Percentiles rank a stretch among this genome's conserved stretches.
These are phyloP conservation scores for Blepharisma japonicum DNA, from an alignment of 73 alveolate genomes.

Conservation along the genomic window DNA sequence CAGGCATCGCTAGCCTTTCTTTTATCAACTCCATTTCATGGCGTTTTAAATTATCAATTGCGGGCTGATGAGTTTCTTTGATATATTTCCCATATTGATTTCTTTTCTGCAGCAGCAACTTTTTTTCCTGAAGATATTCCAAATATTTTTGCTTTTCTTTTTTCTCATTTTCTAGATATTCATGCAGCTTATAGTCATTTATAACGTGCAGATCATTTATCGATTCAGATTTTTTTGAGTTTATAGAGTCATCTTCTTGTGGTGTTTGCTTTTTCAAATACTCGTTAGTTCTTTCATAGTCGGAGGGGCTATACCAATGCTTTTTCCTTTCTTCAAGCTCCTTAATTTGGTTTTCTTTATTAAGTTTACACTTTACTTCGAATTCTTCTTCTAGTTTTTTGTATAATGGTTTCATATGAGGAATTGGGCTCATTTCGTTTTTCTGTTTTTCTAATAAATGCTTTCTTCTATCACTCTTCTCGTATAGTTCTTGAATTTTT, in stretches of 20 bases:
- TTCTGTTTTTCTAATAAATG: not conserved
- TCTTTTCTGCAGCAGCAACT: slow-evolving; percentile 7
- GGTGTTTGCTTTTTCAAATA: not conserved
- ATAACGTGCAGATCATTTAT: not conserved
- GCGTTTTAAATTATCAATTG: slow-evolving; percentile 12
- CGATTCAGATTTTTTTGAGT: not conserved
- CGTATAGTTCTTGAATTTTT: not conserved
- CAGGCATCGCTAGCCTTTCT: not conserved
- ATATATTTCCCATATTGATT: slow-evolving; percentile 8
- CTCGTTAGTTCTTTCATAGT: not conserved
- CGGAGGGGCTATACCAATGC: slow-evolving; percentile 8
- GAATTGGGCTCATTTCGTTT: not conserved
- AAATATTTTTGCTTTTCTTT: not conserved
- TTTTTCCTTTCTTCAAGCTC: slow-evolving; percentile 14
- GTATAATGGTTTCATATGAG: not conserved
- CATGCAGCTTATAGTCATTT: not conserved
- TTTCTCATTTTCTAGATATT: slow-evolving; percentile 18
- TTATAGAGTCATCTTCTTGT: not conserved
- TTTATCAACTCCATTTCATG: not conserved
- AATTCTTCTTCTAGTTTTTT: slow-evolving; percentile 17
- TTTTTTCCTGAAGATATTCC: not conserved
- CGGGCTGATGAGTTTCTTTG: not conserved
- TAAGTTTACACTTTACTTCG: not conserved
- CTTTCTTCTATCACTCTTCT: not conserved
- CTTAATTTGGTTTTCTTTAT: not conserved